phyloP scores from a whole-genome alignment of 441 rosid species.

The Populus hybrid region DNA sequence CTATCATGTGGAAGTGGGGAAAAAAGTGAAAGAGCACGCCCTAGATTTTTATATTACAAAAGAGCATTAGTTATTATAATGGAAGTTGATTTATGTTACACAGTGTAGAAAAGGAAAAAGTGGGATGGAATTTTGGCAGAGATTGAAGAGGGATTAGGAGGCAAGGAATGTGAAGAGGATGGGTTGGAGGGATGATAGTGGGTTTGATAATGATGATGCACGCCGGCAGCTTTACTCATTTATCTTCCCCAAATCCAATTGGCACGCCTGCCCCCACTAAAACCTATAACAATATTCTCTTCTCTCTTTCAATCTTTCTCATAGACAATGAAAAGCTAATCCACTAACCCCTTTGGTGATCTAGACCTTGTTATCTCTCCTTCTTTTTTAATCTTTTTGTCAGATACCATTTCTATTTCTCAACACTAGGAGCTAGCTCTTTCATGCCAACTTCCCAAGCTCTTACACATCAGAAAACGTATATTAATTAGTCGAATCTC shows the following conservation, averaged over 20 bases:
- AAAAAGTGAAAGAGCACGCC: slow-evolving; percentile 27
- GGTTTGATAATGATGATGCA: slow-evolving; percentile 73
- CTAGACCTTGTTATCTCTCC: slow-evolving; percentile 34
- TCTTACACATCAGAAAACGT: slow-evolving; percentile 3
- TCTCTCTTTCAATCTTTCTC: slow-evolving; percentile 17
- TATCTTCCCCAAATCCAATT: slow-evolving; percentile 21
- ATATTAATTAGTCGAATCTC: slow-evolving; percentile 20
- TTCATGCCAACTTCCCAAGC: not conserved
- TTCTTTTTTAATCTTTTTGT: slow-evolving; percentile 34
- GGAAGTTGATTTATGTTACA: slow-evolving; percentile 1
- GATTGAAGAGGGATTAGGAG: slow-evolving; percentile 67
- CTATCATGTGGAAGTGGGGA: not conserved
- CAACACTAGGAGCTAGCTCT: slow-evolving; percentile 12
- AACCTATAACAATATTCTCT: slow-evolving; percentile 20
- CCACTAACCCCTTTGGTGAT: slow-evolving; percentile 53
- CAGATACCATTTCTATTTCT: slow-evolving; percentile 31
- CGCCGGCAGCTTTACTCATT: slow-evolving; percentile 78
- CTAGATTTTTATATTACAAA: slow-evolving; percentile 23
- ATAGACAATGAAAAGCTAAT: slow-evolving; percentile 31
- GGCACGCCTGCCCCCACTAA: slow-evolving; percentile 69
- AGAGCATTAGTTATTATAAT: not conserved
- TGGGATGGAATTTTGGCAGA: slow-evolving; percentile 40
- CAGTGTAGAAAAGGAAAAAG: slow-evolving; percentile 16
- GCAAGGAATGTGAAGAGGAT: slow-evolving; percentile 49
- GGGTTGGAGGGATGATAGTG: slow-evolving; percentile 25